phyloP scores from a whole-genome alignment of 805 yeast species.

The Ascoidea asiatica region DNA sequence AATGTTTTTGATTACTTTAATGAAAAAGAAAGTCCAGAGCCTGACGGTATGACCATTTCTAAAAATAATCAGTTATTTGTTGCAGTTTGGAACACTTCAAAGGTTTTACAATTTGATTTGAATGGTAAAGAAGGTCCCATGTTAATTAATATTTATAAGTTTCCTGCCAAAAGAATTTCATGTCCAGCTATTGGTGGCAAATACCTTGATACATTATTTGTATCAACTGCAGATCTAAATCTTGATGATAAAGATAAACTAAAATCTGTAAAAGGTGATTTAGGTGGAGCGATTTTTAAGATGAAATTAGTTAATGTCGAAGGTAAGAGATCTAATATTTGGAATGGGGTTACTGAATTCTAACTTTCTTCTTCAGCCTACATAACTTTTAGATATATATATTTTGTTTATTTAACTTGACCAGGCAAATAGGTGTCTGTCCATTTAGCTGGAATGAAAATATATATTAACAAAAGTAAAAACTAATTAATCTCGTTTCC shows the following conservation, averaged over 20 bases:
- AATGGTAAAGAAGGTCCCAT: too few species aligned
- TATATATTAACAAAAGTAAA: too few species aligned
- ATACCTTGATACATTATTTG: conserved; percentile 40
- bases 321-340: too few species aligned
- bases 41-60: conserved; percentile 69
- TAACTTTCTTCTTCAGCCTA: too few species aligned
- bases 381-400: too few species aligned
- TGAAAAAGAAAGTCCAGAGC: conserved; percentile 34
- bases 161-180: conserved; percentile 51
- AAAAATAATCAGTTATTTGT: conserved; percentile 39
- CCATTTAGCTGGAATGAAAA: too few species aligned
- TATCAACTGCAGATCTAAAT: conserved; percentile 51
- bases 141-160: conserved; percentile 32
- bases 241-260: conserved; percentile 24
- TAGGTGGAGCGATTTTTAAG: conserved; percentile 50
- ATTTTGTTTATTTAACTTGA: too few species aligned
- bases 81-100: conserved; percentile 51
- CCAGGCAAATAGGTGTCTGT: too few species aligned
- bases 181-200: conserved; percentile 62
- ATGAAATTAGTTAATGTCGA: conserved; percentile 20
- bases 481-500: too few species aligned
- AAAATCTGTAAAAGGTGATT: conserved; percentile 21
- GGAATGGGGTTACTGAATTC: too few species aligned
- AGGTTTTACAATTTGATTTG: conserved; percentile 39
- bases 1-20: too few species aligned